Percentiles rank a stretch among this genome's conserved stretches.
Conservation (phyloP, 805 yeast genomes). For the Torulaspora gathmanii region DNA sequence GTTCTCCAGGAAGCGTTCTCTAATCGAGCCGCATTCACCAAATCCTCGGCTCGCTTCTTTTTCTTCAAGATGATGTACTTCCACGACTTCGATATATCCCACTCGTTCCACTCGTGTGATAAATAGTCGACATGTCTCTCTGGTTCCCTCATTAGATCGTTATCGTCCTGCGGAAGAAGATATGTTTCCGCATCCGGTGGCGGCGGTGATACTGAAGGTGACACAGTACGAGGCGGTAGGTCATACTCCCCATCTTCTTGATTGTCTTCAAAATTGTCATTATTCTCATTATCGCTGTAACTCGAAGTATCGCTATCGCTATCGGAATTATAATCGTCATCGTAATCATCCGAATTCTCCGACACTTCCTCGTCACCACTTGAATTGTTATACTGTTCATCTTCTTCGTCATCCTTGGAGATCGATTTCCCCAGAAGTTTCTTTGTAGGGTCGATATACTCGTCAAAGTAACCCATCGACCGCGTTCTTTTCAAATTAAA, state of each 20-base stretch:
- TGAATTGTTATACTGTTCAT: slow-evolving; percentile 15
- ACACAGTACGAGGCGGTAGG: slow-evolving; percentile 8
- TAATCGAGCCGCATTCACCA: slow-evolving; percentile 73
- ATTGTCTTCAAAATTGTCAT: slow-evolving; percentile 9
- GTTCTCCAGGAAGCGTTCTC: slow-evolving; percentile 97
- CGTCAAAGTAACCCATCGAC: slow-evolving; percentile 75
- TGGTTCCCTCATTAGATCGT: slow-evolving; percentile 74
- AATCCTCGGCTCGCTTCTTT: slow-evolving; percentile 50
- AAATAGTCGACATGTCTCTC: slow-evolving; percentile 89
- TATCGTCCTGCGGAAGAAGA: slow-evolving; percentile 71
- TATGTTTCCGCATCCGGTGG: slow-evolving; percentile 30
- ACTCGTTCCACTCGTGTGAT: slow-evolving; percentile 93
- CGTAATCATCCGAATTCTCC: slow-evolving; percentile 7
- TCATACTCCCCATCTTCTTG: slow-evolving; percentile 12
- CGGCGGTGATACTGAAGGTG: slow-evolving; percentile 37
- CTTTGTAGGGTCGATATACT: slow-evolving; percentile 50
- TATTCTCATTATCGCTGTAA: slow-evolving; percentile 6
- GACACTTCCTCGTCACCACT: slow-evolving; percentile 16
- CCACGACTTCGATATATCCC: slow-evolving; percentile 94
- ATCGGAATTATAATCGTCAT: slow-evolving; percentile 12
- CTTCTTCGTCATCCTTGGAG: slow-evolving; percentile 24
- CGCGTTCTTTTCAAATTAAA: slow-evolving; percentile 77
- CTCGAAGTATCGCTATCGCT: slow-evolving; percentile 6
- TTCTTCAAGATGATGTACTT: slow-evolving; percentile 79
- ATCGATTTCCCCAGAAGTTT: slow-evolving; percentile 32